phyloP scores from a whole-genome alignment of 139 green algal genomes.

The Trebouxia sp. region DNA sequence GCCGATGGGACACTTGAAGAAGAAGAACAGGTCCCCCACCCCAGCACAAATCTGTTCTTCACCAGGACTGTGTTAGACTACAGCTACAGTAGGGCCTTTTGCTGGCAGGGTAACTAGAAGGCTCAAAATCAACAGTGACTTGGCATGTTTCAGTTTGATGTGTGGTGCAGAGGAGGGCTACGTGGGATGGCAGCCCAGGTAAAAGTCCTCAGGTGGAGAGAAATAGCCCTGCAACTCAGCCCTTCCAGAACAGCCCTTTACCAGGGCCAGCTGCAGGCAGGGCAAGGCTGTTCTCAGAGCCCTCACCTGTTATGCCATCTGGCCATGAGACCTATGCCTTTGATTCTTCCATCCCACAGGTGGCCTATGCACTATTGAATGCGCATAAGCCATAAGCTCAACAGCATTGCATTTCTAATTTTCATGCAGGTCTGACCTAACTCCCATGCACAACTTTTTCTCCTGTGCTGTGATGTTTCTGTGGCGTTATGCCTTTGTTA shows the following conservation, averaged over 20 bases:
- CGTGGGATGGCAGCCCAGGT: constrained; percentile 4
- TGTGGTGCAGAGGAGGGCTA: not conserved
- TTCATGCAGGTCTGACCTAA: too few relatives aligned
- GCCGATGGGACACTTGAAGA: too few relatives aligned
- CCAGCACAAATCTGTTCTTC: too few relatives aligned
- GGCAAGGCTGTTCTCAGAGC: not conserved
- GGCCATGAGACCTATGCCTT: not conserved
- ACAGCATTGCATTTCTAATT: not conserved
- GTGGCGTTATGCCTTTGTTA: too few relatives aligned
- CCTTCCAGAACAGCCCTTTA: not conserved
- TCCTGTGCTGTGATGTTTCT: too few relatives aligned
- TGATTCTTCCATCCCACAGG: not conserved
- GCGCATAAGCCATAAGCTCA: not conserved
- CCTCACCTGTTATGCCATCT: not conserved
- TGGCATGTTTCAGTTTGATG: not conserved
- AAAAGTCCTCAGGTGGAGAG: too few relatives aligned
- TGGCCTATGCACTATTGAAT: not conserved
- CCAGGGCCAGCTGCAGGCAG: not conserved
- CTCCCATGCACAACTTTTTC: too few relatives aligned
- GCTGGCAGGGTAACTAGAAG: too few relatives aligned
- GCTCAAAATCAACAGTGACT: not conserved
- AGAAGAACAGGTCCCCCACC: too few relatives aligned
- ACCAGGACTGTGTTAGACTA: too few relatives aligned
- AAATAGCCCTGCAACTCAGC: too few relatives aligned
- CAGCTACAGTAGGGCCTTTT: too few relatives aligned